Evolutionary conservation across 352 stramenopile genomes (phyloP), one percentile per base, ranked within the genome.

Genomic region (Globisporangium canariense): DNA sequence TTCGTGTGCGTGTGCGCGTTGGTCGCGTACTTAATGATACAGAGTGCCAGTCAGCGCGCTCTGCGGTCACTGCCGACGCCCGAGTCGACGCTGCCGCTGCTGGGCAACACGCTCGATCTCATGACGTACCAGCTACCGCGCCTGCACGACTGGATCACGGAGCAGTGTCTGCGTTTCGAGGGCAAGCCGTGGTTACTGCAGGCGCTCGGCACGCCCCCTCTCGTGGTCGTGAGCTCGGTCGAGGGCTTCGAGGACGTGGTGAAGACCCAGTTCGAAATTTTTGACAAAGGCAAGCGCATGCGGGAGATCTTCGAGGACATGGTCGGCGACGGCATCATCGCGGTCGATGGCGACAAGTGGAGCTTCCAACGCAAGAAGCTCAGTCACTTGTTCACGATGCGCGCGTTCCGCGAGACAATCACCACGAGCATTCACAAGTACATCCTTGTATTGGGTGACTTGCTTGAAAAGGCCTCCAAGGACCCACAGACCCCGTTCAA

Each of bases 201-300:
- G 20, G 66, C 67, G 10, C 43, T 68, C 4, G 71, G 71, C 1
- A 38, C 52, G 13, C 56, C 65, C 8, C 61, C 65, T 13, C 58
- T 70, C 18, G 58, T 79, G 62, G 52, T 73, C 22, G 60, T 77
- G 14, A 60, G 57, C 32, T 46, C 49, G 4, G 66, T 68, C 2
- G 64, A 79, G 32, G 41, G 41, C 1, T 69, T 77, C 9, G 74
- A 78, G 22, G 74, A 73, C 14, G 75, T 78, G 57, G 66, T 72
- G 40, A 71, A 62, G 60, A 81, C 68, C 36, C 74, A 81, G 60
- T 73, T 79, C 40, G 60, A 75, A 10, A 62, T 65, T 47, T 81
- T 77, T 47, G 47, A 64, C 32, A 81, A 81, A 40, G 74, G 73
- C 7, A 30, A 63, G 51, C 62, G 60, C 59, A 65, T 69, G 49